These are phyloP conservation scores for Climacium dendroides DNA, from an alignment of 225 moss, liverwort and hornwort genomes.

Conservation along the genomic window DNA sequence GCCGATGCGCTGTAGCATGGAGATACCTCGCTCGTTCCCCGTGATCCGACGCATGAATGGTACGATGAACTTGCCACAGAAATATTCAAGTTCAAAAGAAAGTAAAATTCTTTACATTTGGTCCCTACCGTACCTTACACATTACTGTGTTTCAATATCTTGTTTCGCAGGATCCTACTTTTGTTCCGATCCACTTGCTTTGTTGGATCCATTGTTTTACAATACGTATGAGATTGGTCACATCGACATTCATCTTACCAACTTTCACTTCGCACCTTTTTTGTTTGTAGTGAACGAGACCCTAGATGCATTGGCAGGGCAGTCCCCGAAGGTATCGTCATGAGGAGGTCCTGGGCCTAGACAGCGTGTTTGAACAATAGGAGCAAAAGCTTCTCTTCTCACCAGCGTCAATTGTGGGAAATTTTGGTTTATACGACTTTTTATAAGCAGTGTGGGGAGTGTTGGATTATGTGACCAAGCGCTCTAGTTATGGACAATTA, in stretches of 20 bases:
- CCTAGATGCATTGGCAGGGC: no score
- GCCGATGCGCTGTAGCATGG: conserved; percentile 39
- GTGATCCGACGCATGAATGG: conserved; percentile 11
- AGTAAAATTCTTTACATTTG: no score
- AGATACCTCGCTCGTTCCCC: conserved; percentile 24
- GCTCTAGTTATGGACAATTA: no score
- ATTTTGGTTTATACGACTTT: no score
- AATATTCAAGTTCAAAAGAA: background rate
- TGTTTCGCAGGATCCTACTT: background rate
- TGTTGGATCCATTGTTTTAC: background rate
- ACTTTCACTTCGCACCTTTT: background rate
- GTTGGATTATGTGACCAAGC: no score
- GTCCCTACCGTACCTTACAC: no score
- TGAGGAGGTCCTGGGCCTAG: no score
- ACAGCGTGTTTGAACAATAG: no score
- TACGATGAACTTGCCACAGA: background rate
- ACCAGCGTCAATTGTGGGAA: no score
- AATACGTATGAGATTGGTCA: background rate
- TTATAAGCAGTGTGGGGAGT: no score
- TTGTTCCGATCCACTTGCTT: background rate
- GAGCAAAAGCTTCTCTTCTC: no score
- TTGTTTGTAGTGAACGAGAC: background rate
- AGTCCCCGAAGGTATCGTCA: no score
- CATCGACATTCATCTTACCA: background rate
- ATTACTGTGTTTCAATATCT: background rate